Base-by-base conservation (phyloP, 148 eudicot genomes). In the Nepenthes gracilis region DNA sequence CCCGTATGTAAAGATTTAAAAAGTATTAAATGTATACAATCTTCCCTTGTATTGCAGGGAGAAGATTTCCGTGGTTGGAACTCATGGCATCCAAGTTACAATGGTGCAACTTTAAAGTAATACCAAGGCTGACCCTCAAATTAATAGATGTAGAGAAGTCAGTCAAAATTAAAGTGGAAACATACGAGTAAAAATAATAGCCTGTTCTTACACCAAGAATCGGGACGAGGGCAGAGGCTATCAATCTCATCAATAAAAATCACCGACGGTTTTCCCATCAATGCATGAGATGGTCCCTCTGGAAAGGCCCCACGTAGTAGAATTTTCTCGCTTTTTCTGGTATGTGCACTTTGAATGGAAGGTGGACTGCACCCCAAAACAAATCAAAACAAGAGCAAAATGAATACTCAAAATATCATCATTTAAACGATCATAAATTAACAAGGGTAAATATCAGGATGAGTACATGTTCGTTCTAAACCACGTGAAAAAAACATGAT, bases 211-310 rank as follows among this genome's bases (percentile, higher is more conserved):
- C 74, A 84, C 98, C 96, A 82, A 37, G 85, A 80, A 70, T 81
- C 75, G 52, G 89, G 88, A 47, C 87, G 96, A 66, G 96, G 96
- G 73, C 96, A 93, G 33, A 93, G 80, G 35, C 81, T 88, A 81
- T 93, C 98, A 54, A 93, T 93, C 80, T 93, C 98, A 73, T 93
- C 96, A 7, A 88, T 81, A 71, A 86, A 93, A 54, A 93, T 75
- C 67, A 93, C 95, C 1, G 87, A 88, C 37, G 96, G 98, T 67
- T 80, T 85, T 60, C 94, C 93, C 47, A 75, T 70, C 55, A 71
- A 75, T 52, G 83, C 83, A 75, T 83, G 75, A 68, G 80, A 78
- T 51, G 82, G 65, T 70, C 96, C 98, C 75, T 88, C 85, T n/a
- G 71, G 57, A 69, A 93, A 93, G 74, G 98, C 91, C 70, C 86